Evolutionary conservation across 2,329 filamentous ascomycete genomes (phyloP).

Genomic region (Hypoxylon sp.): DNA sequence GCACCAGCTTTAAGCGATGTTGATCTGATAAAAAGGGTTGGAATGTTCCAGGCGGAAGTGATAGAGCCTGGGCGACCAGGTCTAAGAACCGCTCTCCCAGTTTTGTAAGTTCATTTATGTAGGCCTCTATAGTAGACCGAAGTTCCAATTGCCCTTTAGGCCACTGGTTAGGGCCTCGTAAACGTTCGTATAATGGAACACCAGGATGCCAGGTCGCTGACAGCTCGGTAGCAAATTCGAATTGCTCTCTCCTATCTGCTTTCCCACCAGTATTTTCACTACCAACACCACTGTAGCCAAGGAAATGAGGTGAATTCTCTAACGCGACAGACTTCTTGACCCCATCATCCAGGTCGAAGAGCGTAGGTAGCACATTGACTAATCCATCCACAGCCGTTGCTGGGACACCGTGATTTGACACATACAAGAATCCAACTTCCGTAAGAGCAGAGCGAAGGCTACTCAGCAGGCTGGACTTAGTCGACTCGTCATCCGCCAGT

Average conservation of each 20-base stretch:
- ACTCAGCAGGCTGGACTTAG: constrained; percentile 57
- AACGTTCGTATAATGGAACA: constrained; percentile 58
- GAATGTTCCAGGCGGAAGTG: constrained; percentile 64
- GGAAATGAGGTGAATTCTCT: constrained; percentile 70
- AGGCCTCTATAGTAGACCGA: constrained; percentile 60
- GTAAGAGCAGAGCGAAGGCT: constrained; percentile 64
- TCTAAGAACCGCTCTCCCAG: constrained; percentile 68
- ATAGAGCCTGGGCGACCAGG: constrained; percentile 70
- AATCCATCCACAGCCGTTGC: constrained; percentile 56
- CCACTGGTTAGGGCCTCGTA: constrained; percentile 67
- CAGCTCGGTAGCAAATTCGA: constrained; percentile 72
- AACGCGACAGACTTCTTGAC: constrained; percentile 61
- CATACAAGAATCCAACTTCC: constrained; percentile 68
- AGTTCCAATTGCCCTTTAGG: constrained; percentile 56
- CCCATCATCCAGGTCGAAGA: constrained; percentile 60
- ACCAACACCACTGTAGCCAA: constrained; percentile 71
- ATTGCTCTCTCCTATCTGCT: constrained; percentile 69
- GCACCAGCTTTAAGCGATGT: constrained; percentile 71
- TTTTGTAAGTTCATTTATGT: constrained; percentile 65
- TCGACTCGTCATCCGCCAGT: constrained; percentile 55
- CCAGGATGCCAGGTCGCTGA: constrained; percentile 54
- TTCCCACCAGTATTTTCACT: constrained; percentile 69
- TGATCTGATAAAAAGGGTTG: constrained; percentile 68
- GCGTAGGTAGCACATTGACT: constrained; percentile 57
- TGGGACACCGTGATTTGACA: constrained; percentile 65